Evolutionary conservation across 2,329 filamentous ascomycete genomes (phyloP).

Genomic region (Ramichloridium luteum): DNA sequence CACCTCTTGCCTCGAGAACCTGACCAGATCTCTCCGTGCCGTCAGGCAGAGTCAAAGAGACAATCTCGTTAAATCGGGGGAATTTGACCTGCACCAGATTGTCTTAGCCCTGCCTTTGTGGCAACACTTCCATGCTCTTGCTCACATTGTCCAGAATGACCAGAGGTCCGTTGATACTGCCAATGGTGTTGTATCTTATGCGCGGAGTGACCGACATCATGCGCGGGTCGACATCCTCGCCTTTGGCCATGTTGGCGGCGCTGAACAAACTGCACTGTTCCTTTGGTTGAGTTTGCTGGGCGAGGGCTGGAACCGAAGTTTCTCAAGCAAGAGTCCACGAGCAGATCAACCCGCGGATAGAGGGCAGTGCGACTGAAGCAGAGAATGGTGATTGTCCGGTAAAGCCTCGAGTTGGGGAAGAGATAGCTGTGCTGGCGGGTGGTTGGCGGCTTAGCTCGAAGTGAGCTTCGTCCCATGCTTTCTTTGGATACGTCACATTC

Average conservation of each 20-base stretch:
- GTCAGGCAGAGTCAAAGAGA: constrained; percentile 89
- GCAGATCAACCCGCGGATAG: too few relatives aligned
- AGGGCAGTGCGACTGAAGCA: too few relatives aligned
- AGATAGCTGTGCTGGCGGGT: constrained; percentile 1
- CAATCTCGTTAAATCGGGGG: constrained; percentile 94
- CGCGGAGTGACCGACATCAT: constrained; percentile 52
- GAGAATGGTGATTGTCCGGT: too few relatives aligned
- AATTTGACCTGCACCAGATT: constrained; percentile 68
- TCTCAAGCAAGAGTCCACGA: too few relatives aligned
- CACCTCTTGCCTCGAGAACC: constrained; percentile 94
- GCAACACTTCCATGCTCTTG: constrained; percentile 16
- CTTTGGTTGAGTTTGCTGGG: too few relatives aligned
- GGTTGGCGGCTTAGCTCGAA: too few relatives aligned
- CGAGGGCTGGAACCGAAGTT: too few relatives aligned
- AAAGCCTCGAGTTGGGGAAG: too few relatives aligned
- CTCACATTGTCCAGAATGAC: constrained; percentile 93
- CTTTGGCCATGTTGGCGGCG: constrained; percentile 21
- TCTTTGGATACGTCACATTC: too few relatives aligned
- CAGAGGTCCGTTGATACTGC: constrained; percentile 92
- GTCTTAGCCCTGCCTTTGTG: constrained; percentile 10
- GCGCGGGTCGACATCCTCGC: constrained; percentile 31
- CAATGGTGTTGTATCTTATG: constrained; percentile 95
- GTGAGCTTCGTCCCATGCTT: too few relatives aligned
- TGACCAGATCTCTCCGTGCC: constrained; percentile 87
- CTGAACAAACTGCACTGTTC: too few relatives aligned